Percentiles rank a stretch among this genome's conserved stretches.
phyloP scores from a whole-genome alignment of 768 basidiomycete genomes.

The Neoboletus subvelutipes region DNA sequence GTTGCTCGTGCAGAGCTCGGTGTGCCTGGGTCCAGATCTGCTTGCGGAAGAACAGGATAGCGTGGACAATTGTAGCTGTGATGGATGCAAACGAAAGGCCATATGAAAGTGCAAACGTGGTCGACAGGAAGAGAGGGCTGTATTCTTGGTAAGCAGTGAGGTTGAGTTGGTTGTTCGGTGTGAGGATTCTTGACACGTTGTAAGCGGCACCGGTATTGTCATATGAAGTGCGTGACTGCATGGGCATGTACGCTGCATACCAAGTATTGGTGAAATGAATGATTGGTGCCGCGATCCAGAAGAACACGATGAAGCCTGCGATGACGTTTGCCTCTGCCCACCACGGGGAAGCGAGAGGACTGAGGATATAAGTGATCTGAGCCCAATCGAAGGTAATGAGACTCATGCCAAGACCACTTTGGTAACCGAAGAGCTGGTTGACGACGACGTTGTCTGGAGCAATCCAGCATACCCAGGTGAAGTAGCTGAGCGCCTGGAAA shows the following conservation, averaged over 20 bases:
- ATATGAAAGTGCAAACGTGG: slow-evolving; percentile 57
- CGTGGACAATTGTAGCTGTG: slow-evolving; percentile 40
- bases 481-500: slow-evolving; percentile 64
- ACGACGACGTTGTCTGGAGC: slow-evolving; percentile 65
- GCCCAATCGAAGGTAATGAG: slow-evolving; percentile 82
- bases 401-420: slow-evolving; percentile 61
- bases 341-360: slow-evolving; percentile 34
- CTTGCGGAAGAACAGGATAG: slow-evolving; percentile 54
- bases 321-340: slow-evolving; percentile 43
- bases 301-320: slow-evolving; percentile 37
- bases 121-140: slow-evolving; percentile 44
- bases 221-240: slow-evolving; percentile 41
- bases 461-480: slow-evolving; percentile 66
- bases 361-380: slow-evolving; percentile 61
- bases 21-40: slow-evolving; percentile 54
- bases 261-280: slow-evolving; percentile 38
- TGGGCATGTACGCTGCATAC: slow-evolving; percentile 39
- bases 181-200: slow-evolving; percentile 41
- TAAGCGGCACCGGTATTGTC: slow-evolving; percentile 43
- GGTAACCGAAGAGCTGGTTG: slow-evolving; percentile 75
- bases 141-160: slow-evolving; percentile 35
- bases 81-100: slow-evolving; percentile 45
- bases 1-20: slow-evolving; percentile 51
- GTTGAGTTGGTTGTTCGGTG: slow-evolving; percentile 32
- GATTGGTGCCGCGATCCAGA: slow-evolving; percentile 32